phyloP scores from a whole-genome alignment of 164 flowering plant genomes.

The Vitis rotundifolia region DNA sequence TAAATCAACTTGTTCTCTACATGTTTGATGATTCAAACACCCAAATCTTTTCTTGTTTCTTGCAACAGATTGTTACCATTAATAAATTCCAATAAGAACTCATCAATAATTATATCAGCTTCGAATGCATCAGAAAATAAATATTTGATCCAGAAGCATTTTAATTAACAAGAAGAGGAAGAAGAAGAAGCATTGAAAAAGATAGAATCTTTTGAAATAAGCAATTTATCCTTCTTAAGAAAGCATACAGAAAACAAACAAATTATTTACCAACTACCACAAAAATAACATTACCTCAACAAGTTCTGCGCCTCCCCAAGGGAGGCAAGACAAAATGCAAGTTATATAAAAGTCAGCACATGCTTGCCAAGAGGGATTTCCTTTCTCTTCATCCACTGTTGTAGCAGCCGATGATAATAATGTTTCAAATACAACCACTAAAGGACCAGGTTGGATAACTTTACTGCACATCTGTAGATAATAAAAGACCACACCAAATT shows the following conservation, averaged over 20 bases:
- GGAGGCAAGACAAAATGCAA: constrained; percentile 90
- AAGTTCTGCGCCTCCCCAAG: constrained; percentile 96
- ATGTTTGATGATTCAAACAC: too few relatives aligned
- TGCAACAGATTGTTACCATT: too few relatives aligned
- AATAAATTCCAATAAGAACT: too few relatives aligned
- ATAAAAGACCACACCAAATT: constrained; percentile 7
- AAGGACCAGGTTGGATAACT: constrained; percentile 75
- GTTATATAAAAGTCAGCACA: constrained; percentile 87
- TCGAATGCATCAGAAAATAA: too few relatives aligned
- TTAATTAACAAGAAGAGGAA: too few relatives aligned
- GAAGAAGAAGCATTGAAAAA: background rate
- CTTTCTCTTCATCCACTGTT: constrained; percentile 93
- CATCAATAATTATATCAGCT: too few relatives aligned
- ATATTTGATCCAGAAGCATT: too few relatives aligned
- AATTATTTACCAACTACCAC: background rate
- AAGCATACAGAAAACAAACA: too few relatives aligned
- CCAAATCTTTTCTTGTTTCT: too few relatives aligned
- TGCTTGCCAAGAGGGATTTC: constrained; percentile 98
- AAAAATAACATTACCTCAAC: constrained; percentile 56
- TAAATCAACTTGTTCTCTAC: too few relatives aligned
- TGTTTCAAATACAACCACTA: constrained; percentile 78
- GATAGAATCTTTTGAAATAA: background rate
- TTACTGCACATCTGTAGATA: constrained; percentile 82
- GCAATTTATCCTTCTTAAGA: background rate
- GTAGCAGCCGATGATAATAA: constrained; percentile 92